Evolutionary conservation across 192 early-diverging fungal genomes (phyloP), one percentile per base, ranked within the genome.

Genomic region (Rhizoclosmatium sp.): DNA sequence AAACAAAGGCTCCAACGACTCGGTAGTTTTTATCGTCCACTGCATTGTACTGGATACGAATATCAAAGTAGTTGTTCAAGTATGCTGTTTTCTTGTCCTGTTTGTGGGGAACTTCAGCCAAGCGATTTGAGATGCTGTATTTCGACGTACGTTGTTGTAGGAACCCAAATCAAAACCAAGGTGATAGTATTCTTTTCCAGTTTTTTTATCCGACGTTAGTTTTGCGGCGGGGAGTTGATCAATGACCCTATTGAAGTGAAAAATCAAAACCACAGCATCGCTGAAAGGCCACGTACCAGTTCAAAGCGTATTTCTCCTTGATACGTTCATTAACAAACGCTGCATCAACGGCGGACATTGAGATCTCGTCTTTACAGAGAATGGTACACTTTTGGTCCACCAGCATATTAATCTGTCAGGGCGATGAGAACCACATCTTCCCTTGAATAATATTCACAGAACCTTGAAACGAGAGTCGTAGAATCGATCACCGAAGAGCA

Each of bases 401-500:
- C n/a, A 81, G 76, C 88, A 95, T 92, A n/a, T 85, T 56, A 60
- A 95, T 81, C 93, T 94, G 82, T 46, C 31, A 44, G 16, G 16
- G 56, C 44, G 42, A 47, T 2, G 39, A 16, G 31, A 31, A 54
- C 51, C 5, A 54, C 51, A 54, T 12, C 51, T 12, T 54, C 51
- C 46, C 2, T 42, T 69, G 3, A 16, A 19, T 47, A 44, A 47
- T 45, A 16, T n/a, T 45, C 16, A 44, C 78, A 84, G 83, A 96
- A 54, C 92, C 80, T 95, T 81, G 79, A 94, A 95, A 1, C 86
- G 86, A 2, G 96, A 98, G 66, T 85, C 86, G 74, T 92, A 95
- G 75, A 99, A 92, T 54, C 97, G 91, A 73, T 99, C 96, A 1
- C 97, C 97, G 91, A 99, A 97, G 56, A 99, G 82, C 59, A 98